These are phyloP conservation scores for Hypericum androsaemum DNA, from an alignment of 345 rosid genomes.

Conservation along the genomic window DNA sequence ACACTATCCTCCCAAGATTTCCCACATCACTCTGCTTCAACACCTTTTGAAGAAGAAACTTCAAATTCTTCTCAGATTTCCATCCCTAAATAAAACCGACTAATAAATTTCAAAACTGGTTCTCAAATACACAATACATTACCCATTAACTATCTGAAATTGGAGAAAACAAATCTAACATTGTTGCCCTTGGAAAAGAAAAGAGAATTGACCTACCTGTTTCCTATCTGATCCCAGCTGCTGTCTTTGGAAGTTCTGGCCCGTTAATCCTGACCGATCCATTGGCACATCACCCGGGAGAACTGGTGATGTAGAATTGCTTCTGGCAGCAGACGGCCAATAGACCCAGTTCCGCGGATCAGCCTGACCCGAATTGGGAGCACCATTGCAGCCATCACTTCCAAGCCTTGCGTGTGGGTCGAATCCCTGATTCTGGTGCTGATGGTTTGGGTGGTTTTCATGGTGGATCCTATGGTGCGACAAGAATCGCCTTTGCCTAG, in stretches of 20 bases:
- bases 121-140: no score
- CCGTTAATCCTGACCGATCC: conserved; percentile 36
- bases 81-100: conserved; percentile 43
- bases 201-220: conserved; percentile 34
- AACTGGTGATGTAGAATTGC: conserved; percentile 15
- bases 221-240: conserved; percentile 44
- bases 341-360: conserved; percentile 52
- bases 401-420: conserved; percentile 36
- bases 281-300: conserved; percentile 18
- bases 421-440: conserved; percentile 27
- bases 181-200: neutral
- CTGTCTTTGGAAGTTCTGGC: conserved; percentile 41
- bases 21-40: conserved; percentile 99
- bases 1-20: conserved; percentile 86
- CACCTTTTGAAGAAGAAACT: conserved; percentile 90
- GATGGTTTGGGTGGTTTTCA: conserved; percentile 22
- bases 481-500: conserved; percentile 69
- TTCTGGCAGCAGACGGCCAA: conserved; percentile 35
- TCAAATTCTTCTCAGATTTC: conserved; percentile 87
- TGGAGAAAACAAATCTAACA: neutral
- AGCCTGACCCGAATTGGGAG: conserved; percentile 11
- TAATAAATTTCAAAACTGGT: neutral
- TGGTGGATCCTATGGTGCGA: conserved; percentile 37
- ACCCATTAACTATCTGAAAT: no score
- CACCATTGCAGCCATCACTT: conserved; percentile 16